These are phyloP conservation scores for Globisporangium sylvaticum DNA, from an alignment of 352 stramenopile species.

Conservation along the genomic window DNA sequence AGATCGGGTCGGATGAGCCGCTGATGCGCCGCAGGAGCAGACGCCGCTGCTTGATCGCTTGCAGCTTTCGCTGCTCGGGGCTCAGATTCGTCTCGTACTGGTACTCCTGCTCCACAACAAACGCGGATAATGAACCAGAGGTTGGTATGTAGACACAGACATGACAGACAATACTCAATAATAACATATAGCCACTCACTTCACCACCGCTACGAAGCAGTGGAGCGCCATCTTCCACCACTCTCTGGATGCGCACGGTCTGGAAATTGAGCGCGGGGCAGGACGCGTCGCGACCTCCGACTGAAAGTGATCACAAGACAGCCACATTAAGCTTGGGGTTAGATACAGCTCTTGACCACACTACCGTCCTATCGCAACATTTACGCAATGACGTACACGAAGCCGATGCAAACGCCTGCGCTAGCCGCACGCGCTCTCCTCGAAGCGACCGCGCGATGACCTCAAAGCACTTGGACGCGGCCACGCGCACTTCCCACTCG, in stretches of 20 bases:
- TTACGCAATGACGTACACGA: conserved; percentile 31
- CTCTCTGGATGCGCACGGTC: conserved; percentile 48
- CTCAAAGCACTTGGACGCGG: conserved; percentile 56
- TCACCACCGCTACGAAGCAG: conserved; percentile 74
- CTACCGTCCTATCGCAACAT: neutral
- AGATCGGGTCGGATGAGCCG: conserved; percentile 41
- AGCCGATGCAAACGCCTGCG: conserved; percentile 34
- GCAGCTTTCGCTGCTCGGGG: conserved; percentile 41
- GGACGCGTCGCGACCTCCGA: conserved; percentile 38
- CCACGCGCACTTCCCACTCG: conserved; percentile 75
- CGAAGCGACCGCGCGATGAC: conserved; percentile 46
- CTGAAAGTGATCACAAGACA: conserved; percentile 18
- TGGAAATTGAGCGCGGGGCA: conserved; percentile 42
- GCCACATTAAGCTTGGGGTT: neutral
- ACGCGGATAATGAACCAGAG: neutral
- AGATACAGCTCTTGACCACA: neutral
- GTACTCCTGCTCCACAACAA: conserved; percentile 48
- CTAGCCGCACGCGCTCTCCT: conserved; percentile 19
- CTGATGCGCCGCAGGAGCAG: conserved; percentile 68
- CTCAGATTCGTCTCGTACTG: conserved; percentile 59
- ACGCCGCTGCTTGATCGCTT: conserved; percentile 60
- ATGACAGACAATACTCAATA: neutral
- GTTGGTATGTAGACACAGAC: neutral
- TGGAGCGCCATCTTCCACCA: conserved; percentile 61
- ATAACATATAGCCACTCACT: conserved; percentile 20